Evolutionary conservation across 495 filamentous ascomycete genomes (phyloP).

Genomic region (Gamarada debralockiae): DNA sequence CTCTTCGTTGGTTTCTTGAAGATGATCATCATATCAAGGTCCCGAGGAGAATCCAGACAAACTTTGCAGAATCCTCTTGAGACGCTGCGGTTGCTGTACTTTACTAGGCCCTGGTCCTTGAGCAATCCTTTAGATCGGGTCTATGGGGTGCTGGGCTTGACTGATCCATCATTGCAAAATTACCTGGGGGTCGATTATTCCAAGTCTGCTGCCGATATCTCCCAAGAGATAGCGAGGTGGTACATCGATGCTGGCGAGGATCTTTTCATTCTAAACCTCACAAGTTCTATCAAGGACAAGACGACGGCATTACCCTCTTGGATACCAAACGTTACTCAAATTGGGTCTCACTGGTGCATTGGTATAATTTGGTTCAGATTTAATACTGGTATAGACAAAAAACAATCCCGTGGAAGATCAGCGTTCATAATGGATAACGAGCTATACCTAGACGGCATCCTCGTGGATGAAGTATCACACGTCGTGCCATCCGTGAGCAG

Average conservation of each 20-base stretch:
- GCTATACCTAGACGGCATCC: too few species aligned
- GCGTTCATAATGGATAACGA: too few species aligned
- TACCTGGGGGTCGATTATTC: constrained; percentile 2
- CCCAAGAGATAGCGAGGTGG: constrained; percentile 1
- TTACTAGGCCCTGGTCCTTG: neutral
- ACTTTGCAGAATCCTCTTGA: neutral
- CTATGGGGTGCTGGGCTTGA: constrained; percentile 4
- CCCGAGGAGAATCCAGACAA: too few species aligned
- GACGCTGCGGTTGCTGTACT: neutral
- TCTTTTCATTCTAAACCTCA: constrained; percentile 6
- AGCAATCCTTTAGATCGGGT: constrained; percentile 2
- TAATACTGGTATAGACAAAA: too few species aligned
- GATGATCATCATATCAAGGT: too few species aligned
- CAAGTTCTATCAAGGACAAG: neutral
- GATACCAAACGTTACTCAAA: neutral
- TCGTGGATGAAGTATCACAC: too few species aligned
- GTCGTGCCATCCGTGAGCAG: too few species aligned
- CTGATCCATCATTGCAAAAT: constrained; percentile 1
- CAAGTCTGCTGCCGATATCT: neutral
- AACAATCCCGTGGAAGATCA: too few species aligned
- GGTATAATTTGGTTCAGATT: constrained; percentile 1
- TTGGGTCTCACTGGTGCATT: neutral
- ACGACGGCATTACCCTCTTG: constrained; percentile 2
- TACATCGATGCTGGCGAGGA: neutral
- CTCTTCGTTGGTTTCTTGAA: too few species aligned